phyloP scores from a whole-genome alignment of 352 stramenopile species.

The Phytophthora macrochlamydospora region DNA sequence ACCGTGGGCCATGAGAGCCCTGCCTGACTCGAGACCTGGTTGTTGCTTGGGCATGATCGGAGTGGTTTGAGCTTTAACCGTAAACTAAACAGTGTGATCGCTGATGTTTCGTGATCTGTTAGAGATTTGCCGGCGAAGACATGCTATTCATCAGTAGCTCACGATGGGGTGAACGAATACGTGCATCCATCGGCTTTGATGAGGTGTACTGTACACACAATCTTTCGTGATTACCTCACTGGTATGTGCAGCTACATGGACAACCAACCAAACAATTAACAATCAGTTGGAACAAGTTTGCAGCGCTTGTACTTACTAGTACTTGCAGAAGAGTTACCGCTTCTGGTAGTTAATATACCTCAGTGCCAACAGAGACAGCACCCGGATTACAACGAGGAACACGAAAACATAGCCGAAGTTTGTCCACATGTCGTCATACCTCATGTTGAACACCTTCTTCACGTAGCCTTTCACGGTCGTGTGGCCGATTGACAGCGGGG shows the following conservation, averaged over 20 bases:
- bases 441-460: conserved; percentile 32
- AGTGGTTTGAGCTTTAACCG: too few relatives aligned
- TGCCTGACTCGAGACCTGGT: conserved; percentile 17
- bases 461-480: conserved; percentile 21
- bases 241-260: too few relatives aligned
- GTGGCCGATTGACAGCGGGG: conserved; percentile 15
- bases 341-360: conserved; percentile 47
- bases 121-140: too few relatives aligned
- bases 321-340: too few relatives aligned
- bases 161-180: not conserved
- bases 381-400: conserved; percentile 33
- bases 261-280: too few relatives aligned
- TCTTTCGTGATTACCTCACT: too few relatives aligned
- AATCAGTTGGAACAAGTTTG: too few relatives aligned
- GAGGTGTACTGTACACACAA: too few relatives aligned
- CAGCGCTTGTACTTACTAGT: too few relatives aligned
- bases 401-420: conserved; percentile 33
- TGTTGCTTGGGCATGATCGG: conserved; percentile 13
- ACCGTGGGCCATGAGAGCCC: conserved; percentile 29
- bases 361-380: conserved; percentile 37
- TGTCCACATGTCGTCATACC: conserved; percentile 29
- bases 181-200: not conserved
- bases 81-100: too few relatives aligned
- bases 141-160: not conserved
- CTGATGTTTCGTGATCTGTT: too few relatives aligned